phyloP scores from a whole-genome alignment of 345 rosid genomes.

The Dovyalis caffra region DNA sequence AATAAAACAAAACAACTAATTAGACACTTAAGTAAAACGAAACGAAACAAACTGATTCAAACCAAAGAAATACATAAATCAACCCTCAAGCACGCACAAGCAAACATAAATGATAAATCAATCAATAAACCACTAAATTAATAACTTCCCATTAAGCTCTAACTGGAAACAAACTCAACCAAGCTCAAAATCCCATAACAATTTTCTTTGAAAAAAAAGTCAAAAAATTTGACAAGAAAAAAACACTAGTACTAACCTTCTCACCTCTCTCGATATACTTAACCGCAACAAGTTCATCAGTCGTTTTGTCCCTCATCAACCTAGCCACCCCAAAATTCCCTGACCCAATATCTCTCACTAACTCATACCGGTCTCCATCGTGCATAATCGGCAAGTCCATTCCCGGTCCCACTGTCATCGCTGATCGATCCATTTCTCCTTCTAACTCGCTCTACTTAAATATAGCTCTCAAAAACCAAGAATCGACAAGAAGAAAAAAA shows the following conservation, averaged over 20 bases:
- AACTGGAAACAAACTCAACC: background rate
- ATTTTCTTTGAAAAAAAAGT: background rate
- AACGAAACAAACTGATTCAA: background rate
- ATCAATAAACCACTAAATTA: background rate
- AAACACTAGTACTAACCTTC: slow-evolving; percentile 14
- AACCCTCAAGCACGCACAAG: background rate
- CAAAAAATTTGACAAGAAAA: background rate
- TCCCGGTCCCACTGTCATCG: slow-evolving; percentile 66
- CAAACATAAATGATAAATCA: background rate
- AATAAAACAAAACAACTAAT: background rate
- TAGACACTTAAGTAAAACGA: background rate
- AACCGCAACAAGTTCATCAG: slow-evolving; percentile 88
- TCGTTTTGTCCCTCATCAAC: slow-evolving; percentile 77
- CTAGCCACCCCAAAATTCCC: slow-evolving; percentile 91
- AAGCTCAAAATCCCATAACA: background rate
- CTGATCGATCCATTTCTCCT: slow-evolving; percentile 64
- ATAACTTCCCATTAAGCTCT: background rate
- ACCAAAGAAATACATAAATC: background rate
- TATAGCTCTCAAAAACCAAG: background rate
- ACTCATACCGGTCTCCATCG: slow-evolving; percentile 90
- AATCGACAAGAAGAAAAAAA: background rate
- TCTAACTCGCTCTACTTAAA: background rate
- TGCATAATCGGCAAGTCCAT: slow-evolving; percentile 98
- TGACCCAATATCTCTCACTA: slow-evolving; percentile 80
- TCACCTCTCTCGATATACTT: slow-evolving; percentile 94